These are phyloP conservation scores for Phytophthora palmivora DNA, from an alignment of 352 stramenopile species.

Conservation along the genomic window DNA sequence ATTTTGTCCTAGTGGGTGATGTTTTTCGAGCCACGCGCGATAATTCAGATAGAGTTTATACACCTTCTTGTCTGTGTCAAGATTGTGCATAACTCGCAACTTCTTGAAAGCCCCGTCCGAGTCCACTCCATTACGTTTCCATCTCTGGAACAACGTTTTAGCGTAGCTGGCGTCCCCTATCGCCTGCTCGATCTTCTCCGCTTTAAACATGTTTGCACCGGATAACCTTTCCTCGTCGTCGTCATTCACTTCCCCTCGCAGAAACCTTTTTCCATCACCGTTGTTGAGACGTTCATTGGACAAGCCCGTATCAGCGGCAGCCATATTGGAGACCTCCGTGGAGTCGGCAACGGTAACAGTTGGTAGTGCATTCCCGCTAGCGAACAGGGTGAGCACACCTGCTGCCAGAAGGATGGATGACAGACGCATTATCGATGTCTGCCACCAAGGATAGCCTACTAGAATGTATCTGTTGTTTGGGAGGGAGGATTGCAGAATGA, in stretches of 20 bases:
- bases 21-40: neutral
- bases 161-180: slow-evolving; percentile 7
- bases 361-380: neutral
- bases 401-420: slow-evolving; percentile 1
- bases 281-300: neutral
- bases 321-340: neutral
- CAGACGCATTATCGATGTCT: neutral
- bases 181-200: slow-evolving; percentile 5
- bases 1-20: neutral
- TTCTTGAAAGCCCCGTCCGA: neutral
- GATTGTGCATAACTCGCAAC: neutral
- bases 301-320: neutral
- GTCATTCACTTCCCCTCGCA: neutral
- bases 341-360: neutral
- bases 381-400: neutral
- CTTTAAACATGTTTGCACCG: slow-evolving; percentile 14
- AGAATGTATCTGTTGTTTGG: neutral
- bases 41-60: neutral
- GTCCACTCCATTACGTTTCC: slow-evolving; percentile 1
- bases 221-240: slow-evolving; percentile 2
- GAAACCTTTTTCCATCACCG: neutral
- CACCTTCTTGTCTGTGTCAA: neutral
- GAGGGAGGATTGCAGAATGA: neutral
- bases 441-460: neutral
- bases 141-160: slow-evolving; percentile 11